phyloP scores from a whole-genome alignment of 2,329 filamentous ascomycete species.

The Pseudocercospora fijiensis region DNA sequence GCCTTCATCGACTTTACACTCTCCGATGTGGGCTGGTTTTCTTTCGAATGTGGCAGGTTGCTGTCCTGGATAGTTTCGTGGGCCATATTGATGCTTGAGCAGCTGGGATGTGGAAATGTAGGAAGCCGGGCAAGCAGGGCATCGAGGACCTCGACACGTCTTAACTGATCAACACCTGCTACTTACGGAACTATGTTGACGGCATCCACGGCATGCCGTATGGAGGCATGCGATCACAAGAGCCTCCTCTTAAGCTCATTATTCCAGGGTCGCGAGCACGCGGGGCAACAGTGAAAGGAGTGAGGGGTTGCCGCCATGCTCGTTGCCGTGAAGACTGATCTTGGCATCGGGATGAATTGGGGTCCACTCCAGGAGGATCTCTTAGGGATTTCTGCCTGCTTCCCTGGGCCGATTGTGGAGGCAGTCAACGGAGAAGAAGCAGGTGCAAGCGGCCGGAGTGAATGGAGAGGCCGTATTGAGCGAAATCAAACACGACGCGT shows the following conservation, averaged over 20 bases:
- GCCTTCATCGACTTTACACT: slow-evolving; percentile 37
- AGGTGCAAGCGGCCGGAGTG: neutral
- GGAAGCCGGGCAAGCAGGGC: neutral
- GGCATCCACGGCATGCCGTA: neutral
- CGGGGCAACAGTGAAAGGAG: neutral
- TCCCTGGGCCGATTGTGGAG: neutral
- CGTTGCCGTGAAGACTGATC: neutral
- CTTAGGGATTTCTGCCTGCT: neutral
- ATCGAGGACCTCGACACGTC: neutral
- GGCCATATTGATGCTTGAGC: slow-evolving; percentile 8
- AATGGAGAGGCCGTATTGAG: neutral
- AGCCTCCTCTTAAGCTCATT: neutral
- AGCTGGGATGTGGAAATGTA: neutral
- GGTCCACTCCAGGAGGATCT: neutral
- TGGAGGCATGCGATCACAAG: neutral
- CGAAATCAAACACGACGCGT: neutral
- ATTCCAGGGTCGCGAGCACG: neutral
- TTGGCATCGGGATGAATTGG: neutral
- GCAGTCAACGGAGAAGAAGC: neutral
- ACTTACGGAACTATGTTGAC: neutral
- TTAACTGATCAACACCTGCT: neutral
- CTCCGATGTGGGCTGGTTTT: slow-evolving; percentile 14
- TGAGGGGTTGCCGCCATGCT: neutral
- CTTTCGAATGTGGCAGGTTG: slow-evolving; percentile 10
- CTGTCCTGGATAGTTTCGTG: slow-evolving; percentile 19